Conservation (phyloP, 495 filamentous ascomycete species). For the Neurospora sp. region DNA sequence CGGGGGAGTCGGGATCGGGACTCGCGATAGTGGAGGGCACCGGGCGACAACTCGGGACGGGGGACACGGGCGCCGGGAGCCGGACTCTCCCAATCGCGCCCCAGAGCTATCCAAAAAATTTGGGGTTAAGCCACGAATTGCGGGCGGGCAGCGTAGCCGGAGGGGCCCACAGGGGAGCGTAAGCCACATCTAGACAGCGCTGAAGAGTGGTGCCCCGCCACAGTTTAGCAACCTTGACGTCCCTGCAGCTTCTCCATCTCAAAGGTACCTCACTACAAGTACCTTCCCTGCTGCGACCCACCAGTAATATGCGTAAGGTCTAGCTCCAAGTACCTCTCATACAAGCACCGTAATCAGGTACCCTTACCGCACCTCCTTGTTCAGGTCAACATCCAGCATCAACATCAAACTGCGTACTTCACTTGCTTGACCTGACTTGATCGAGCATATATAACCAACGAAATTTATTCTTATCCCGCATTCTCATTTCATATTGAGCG, state of each 20-base stretch:
- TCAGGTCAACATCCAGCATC: not conserved
- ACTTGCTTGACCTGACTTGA: not conserved
- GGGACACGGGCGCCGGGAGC: not conserved
- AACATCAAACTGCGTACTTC: not conserved
- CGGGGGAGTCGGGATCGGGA: not conserved
- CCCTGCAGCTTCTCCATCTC: not conserved
- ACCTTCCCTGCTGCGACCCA: not conserved
- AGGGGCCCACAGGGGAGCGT: not conserved
- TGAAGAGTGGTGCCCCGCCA: not conserved
- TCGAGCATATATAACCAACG: not conserved
- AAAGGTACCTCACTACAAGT: not conserved
- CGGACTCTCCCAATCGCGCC: not conserved
- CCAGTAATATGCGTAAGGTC: not conserved
- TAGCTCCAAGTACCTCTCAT: not conserved
- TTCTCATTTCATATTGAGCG: not conserved
- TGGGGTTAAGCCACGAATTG: not conserved
- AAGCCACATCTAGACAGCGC: not conserved
- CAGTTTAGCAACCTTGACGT: not conserved
- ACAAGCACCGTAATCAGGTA: not conserved
- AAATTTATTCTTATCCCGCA: not conserved
- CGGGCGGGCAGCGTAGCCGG: not conserved
- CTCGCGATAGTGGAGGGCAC: not conserved
- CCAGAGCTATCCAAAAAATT: not conserved
- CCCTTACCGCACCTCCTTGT: not conserved
- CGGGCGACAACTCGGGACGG: not conserved